Conservation (phyloP, 441 rosid species). For the Euphorbia schlechtendalii region DNA sequence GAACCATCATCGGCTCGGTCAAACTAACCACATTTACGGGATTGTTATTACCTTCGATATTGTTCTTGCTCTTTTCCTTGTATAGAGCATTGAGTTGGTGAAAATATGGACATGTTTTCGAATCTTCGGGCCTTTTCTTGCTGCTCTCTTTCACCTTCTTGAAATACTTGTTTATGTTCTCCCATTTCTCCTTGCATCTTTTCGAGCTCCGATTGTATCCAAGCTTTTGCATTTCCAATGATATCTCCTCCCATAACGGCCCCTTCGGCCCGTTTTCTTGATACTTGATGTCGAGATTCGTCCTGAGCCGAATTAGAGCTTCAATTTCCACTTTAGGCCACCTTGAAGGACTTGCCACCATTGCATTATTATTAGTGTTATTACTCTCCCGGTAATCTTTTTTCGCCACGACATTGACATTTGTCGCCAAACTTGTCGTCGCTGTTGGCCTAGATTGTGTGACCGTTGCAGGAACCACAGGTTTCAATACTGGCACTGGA, state of each 20-base stretch:
- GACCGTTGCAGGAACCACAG: neutral
- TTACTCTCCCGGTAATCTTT: conserved; percentile 22
- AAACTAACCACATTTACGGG: conserved; percentile 19
- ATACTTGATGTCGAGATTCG: conserved; percentile 47
- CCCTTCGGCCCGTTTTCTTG: conserved; percentile 67
- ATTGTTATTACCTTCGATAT: neutral
- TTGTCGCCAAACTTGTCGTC: too few relatives aligned
- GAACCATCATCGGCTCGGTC: conserved; percentile 43
- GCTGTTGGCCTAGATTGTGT: conserved; percentile 9
- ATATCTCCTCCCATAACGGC: conserved; percentile 85
- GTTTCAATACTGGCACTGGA: conserved; percentile 1
- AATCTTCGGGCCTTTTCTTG: conserved; percentile 62
- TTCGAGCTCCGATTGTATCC: conserved; percentile 72
- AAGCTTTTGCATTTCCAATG: conserved; percentile 52
- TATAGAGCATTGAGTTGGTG: conserved; percentile 65
- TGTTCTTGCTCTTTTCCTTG: conserved; percentile 39
- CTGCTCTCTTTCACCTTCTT: conserved; percentile 81
- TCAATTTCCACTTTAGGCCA: conserved; percentile 85
- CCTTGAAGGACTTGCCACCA: conserved; percentile 50
- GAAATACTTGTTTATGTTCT: conserved; percentile 93
- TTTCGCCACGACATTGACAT: conserved; percentile 19
- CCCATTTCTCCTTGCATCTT: conserved; percentile 91
- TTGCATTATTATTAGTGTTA: too few relatives aligned
- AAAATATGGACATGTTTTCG: conserved; percentile 87
- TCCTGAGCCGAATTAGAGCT: conserved; percentile 54